Conservation (phyloP, 768 basidiomycete genomes). For the Boletus rubroflammeus region DNA sequence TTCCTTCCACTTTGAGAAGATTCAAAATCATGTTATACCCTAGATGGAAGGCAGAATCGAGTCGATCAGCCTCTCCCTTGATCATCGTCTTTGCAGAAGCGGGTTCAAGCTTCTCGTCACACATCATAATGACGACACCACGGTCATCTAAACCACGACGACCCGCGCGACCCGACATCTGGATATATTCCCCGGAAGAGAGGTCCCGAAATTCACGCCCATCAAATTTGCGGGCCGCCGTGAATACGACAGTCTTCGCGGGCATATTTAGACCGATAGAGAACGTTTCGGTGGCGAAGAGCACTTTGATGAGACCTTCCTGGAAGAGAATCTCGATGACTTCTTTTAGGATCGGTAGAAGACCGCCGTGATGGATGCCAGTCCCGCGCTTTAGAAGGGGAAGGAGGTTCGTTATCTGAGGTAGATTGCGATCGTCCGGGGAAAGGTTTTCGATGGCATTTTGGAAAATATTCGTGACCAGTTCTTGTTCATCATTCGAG, state of each 20-base stretch:
- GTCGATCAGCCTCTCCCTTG: conserved; percentile 93
- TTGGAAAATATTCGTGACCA: conserved; percentile 84
- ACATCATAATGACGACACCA: conserved; percentile 99
- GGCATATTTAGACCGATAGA: conserved; percentile 99
- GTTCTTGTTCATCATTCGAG: conserved; percentile 84
- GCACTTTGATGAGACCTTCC: conserved; percentile 94
- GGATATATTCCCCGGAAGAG: conserved; percentile 95
- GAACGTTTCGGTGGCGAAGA: conserved; percentile 98
- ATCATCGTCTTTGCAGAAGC: conserved; percentile 92
- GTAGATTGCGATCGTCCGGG: conserved; percentile 81
- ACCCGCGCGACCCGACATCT: conserved; percentile 98
- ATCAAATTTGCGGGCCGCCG: conserved; percentile 92
- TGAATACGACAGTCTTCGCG: conserved; percentile 98
- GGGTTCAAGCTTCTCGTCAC: conserved; percentile 96
- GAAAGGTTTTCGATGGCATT: conserved; percentile 91
- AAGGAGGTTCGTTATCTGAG: conserved; percentile 89
- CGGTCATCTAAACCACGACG: conserved; percentile 95
- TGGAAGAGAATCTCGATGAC: conserved; percentile 99
- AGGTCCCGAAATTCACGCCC: conserved; percentile 92
- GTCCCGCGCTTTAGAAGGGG: conserved; percentile 93
- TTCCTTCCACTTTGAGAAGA: conserved; percentile 96
- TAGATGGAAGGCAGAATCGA: conserved; percentile 97
- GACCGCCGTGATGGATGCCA: conserved; percentile 97
- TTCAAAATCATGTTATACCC: conserved; percentile 99
- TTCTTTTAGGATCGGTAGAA: conserved; percentile 96